A percentile compares a stretch with the other conserved stretches of the same genome.
Evolutionary conservation across 2,329 filamentous ascomycete species (phyloP).

Genomic region (Neonectria ditissima): DNA sequence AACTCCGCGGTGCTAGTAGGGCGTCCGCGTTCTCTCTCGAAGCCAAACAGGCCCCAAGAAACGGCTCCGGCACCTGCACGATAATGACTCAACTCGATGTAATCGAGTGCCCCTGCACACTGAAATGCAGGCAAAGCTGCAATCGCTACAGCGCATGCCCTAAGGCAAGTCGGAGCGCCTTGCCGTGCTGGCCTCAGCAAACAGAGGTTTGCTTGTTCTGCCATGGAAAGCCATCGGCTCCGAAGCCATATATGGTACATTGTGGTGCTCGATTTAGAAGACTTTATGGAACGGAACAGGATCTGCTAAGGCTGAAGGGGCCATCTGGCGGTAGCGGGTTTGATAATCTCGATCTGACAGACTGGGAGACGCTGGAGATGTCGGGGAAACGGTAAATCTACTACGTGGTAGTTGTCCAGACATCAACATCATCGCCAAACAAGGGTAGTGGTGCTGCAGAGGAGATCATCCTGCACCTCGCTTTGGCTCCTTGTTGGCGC

Average conservation of each 20-base stretch:
- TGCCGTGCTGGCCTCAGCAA: background rate
- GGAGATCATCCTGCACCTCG: constrained; percentile 40
- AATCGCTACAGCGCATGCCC: constrained; percentile 1
- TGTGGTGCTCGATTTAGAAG: background rate
- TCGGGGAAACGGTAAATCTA: constrained; percentile 9
- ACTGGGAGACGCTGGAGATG: constrained; percentile 7
- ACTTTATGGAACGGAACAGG: background rate
- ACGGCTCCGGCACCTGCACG: background rate
- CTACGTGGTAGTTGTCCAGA: constrained; percentile 1
- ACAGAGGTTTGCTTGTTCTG: too few relatives aligned
- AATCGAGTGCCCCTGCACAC: constrained; percentile 11
- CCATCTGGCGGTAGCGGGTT: background rate
- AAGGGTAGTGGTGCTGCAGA: constrained; percentile 36
- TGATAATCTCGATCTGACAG: background rate
- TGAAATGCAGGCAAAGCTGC: constrained; percentile 9
- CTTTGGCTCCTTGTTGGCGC: constrained; percentile 29
- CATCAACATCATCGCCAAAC: constrained; percentile 25
- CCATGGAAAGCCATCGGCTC: background rate
- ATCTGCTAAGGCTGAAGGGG: background rate
- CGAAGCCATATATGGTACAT: too few relatives aligned
- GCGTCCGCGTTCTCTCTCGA: background rate
- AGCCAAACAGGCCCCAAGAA: constrained; percentile 3
- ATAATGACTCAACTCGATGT: constrained; percentile 15
- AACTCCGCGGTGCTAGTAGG: too few relatives aligned
- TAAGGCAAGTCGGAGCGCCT: background rate